phyloP scores from a whole-genome alignment of 306 rosid species.

The Acacia crassicarpa region DNA sequence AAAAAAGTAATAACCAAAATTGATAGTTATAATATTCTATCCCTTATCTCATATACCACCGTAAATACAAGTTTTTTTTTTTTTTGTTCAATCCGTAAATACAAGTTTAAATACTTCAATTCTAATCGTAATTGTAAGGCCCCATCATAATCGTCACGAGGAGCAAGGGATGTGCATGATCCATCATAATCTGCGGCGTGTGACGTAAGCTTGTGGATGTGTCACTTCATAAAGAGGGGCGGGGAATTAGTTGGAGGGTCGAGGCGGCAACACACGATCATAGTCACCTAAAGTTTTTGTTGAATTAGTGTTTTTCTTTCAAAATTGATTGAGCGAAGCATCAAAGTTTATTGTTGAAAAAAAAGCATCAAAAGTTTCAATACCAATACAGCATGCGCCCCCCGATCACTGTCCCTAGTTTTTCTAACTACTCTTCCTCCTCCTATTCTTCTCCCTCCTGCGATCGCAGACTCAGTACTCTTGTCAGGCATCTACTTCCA shows the following conservation, averaged over 20 bases:
- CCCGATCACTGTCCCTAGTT: constrained; percentile 35
- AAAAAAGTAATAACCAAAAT: too few species aligned
- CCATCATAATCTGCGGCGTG: too few species aligned
- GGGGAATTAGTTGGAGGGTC: background rate
- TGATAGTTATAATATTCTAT: too few species aligned
- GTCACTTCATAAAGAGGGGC: background rate
- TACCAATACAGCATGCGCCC: constrained; percentile 61
- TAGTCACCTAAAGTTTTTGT: background rate
- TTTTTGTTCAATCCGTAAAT: too few species aligned
- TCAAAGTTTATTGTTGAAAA: background rate
- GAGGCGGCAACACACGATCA: background rate
- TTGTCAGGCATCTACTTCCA: constrained; percentile 50
- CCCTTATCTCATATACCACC: too few species aligned
- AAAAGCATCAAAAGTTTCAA: background rate
- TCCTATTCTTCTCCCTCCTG: background rate
- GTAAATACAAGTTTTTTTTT: too few species aligned
- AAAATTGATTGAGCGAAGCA: background rate
- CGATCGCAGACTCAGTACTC: constrained; percentile 73
- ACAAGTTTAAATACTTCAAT: too few species aligned
- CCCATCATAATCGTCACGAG: too few species aligned
- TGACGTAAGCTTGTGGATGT: background rate
- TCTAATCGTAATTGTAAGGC: too few species aligned
- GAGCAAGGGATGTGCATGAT: background rate
- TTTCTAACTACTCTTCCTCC: background rate
- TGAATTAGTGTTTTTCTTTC: background rate